Conservation (phyloP, 2,329 filamentous ascomycete species). For the Arachnomyces sp. region DNA sequence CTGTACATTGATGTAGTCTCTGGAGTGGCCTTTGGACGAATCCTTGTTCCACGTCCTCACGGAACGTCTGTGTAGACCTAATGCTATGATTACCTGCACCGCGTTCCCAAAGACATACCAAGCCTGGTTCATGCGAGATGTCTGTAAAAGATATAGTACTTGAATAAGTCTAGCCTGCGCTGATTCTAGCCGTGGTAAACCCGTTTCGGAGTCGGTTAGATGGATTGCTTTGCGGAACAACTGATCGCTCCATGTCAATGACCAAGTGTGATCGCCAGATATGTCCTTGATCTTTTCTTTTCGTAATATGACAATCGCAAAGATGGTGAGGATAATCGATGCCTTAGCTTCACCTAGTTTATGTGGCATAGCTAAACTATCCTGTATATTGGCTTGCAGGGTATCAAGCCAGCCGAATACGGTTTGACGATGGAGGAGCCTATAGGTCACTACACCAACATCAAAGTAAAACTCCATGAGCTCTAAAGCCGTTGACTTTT, state of each 20-base stretch:
- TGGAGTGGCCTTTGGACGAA: slow-evolving; percentile 8
- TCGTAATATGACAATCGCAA: slow-evolving; percentile 45
- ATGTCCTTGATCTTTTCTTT: slow-evolving; percentile 12
- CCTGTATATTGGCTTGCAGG: slow-evolving; percentile 5
- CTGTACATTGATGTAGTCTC: slow-evolving; percentile 22
- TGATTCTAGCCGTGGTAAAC: slow-evolving; percentile 31
- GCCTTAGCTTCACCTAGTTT: slow-evolving; percentile 35
- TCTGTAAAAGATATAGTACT: slow-evolving; percentile 38
- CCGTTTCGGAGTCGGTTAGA: slow-evolving; percentile 30
- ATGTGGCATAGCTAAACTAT: slow-evolving; percentile 19
- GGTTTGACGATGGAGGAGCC: slow-evolving; percentile 8
- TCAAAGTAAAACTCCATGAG: slow-evolving; percentile 11
- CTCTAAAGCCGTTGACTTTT: background rate
- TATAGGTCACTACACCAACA: slow-evolving; percentile 9
- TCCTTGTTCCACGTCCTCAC: slow-evolving; percentile 11
- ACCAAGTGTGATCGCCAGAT: background rate
- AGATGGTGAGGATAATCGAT: slow-evolving; percentile 39
- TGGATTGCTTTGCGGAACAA: slow-evolving; percentile 18
- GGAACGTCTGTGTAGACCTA: slow-evolving; percentile 16
- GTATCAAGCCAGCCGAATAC: slow-evolving; percentile 10
- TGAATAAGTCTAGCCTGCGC: slow-evolving; percentile 37
- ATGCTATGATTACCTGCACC: slow-evolving; percentile 29
- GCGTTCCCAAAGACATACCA: slow-evolving; percentile 41
- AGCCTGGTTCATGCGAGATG: slow-evolving; percentile 41
- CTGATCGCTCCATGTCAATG: slow-evolving; percentile 7